Base-by-base conservation (phyloP, 768 basidiomycete genomes). In the Pholiota molesta region DNA sequence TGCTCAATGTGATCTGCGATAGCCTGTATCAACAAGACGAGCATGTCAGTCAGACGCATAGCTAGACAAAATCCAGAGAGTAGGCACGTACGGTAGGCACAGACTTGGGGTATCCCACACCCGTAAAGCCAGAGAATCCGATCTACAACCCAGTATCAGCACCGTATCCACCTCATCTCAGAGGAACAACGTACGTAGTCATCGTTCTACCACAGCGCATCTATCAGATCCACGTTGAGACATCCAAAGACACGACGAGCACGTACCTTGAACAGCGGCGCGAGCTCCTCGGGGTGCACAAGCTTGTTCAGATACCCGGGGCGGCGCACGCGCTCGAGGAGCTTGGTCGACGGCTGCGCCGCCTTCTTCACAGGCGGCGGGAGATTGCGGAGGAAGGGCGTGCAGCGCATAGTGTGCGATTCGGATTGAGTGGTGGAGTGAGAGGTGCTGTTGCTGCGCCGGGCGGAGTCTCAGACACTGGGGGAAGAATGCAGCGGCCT, bases 81-180 rank as follows among this genome's bases (percentile, higher is more conserved):
- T 14, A 1, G 19, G 10, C 3, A 75, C 77, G 35, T 60, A 80
- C 79, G 0, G 79, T 76, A 17, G 81, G 81, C 26, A 79, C 74
- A 3, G 69, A 70, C 63, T 83, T 82, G 26, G 81, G 81, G 64
- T 83, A 83, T 14, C 81, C 81, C 10, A 83, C 81, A 23, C 81
- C 81, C 21, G 81, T 83, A 65, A 82, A 83, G 4, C 81, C 81
- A 40, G 79, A 81, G 78, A 79, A 83, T 35, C 81, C 81, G 62
- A 83, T 82, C 81, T 82, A 68, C 6, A 51, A 42, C 35, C 11
- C 55, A 4, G 5, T 40, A 16, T 39, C 39, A 55, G 31, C 37
- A n/a, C n/a, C 29, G 0, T n/a, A 53, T 33, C 42, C 52, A 2
- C 26, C 35, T n/a, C 47, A n/a, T 7, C 13, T 3, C 7, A 26